Percentiles rank a stretch among this genome's conserved stretches.
Conservation (phyloP, 169 alveolate genomes). For the Miamiensis avidus region DNA sequence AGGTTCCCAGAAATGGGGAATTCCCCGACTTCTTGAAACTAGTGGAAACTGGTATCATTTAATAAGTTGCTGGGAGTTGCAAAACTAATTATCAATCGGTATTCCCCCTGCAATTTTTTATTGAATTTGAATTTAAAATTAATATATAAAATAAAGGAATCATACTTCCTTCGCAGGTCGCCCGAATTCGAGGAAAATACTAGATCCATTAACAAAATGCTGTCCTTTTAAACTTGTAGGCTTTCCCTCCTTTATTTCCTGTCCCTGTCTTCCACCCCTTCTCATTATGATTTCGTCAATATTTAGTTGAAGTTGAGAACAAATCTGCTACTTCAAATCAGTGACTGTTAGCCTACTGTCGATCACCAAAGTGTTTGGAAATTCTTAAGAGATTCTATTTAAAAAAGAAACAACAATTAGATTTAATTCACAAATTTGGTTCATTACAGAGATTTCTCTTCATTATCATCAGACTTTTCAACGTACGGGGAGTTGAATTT, state of each 20-base stretch:
- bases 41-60: constrained; percentile 29
- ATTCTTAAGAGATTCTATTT: not conserved
- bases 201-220: constrained; percentile 36
- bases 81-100: constrained; percentile 20
- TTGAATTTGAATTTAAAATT: no score
- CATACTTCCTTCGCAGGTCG: constrained; percentile 23
- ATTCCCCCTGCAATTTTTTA: constrained; percentile 18
- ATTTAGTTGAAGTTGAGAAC: constrained; percentile 7
- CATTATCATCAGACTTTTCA: not conserved
- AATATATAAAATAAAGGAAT: no score
- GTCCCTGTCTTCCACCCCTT: constrained; percentile 48
- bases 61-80: constrained; percentile 29
- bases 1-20: constrained; percentile 31
- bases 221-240: constrained; percentile 15
- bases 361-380: constrained; percentile 4
- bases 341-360: constrained; percentile 37
- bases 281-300: constrained; percentile 26
- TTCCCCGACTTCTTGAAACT: constrained; percentile 42
- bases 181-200: constrained; percentile 36
- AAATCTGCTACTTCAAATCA: constrained; percentile 20
- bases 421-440: no score
- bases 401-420: no score
- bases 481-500: constrained; percentile 42
- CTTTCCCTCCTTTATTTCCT: constrained; percentile 31
- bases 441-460: not conserved